Conservation (phyloP, 108 stramenopile genomes). For the Fragilariopsis cylindrus region DNA sequence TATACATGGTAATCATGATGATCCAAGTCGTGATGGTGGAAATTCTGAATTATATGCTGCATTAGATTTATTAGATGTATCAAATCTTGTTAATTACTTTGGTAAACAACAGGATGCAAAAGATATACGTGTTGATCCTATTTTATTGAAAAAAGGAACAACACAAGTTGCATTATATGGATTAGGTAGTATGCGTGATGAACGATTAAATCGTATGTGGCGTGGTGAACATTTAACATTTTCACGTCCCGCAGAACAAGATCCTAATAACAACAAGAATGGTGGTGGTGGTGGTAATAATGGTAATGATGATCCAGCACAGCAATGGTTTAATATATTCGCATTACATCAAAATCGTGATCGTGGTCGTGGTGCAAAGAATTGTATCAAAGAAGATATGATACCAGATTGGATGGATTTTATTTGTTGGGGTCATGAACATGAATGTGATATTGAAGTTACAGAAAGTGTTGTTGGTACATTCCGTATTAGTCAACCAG, state of each 20-base stretch:
- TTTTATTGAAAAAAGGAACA: constrained; percentile 89
- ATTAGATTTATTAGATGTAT: constrained; percentile 84
- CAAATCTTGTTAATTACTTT: constrained; percentile 96
- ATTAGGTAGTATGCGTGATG: constrained; percentile 96
- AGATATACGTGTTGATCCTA: constrained; percentile 81
- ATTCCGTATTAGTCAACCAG: constrained; percentile 94
- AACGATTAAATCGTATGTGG: constrained; percentile 97
- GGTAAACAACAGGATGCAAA: constrained; percentile 91
- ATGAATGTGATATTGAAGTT: constrained; percentile 89
- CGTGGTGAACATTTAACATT: constrained; percentile 83
- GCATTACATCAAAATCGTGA: constrained; percentile 98
- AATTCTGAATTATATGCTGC: constrained; percentile 79
- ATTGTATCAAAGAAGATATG: constrained; percentile 95
- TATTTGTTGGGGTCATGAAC: constrained; percentile 95
- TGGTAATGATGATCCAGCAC: constrained; percentile 29
- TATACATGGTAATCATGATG: constrained; percentile 99
- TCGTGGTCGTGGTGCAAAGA: constrained; percentile 89
- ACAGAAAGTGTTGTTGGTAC: constrained; percentile 89
- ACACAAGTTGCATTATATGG: constrained; percentile 94
- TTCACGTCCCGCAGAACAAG: constrained; percentile 49
- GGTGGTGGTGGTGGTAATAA: constrained; percentile 18
- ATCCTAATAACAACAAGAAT: not conserved
- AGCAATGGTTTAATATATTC: constrained; percentile 90
- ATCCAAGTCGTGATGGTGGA: constrained; percentile 86
- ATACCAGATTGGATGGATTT: constrained; percentile 99